Conservation (phyloP, 2,329 filamentous ascomycete genomes). For the Xylariaceae sp. region DNA sequence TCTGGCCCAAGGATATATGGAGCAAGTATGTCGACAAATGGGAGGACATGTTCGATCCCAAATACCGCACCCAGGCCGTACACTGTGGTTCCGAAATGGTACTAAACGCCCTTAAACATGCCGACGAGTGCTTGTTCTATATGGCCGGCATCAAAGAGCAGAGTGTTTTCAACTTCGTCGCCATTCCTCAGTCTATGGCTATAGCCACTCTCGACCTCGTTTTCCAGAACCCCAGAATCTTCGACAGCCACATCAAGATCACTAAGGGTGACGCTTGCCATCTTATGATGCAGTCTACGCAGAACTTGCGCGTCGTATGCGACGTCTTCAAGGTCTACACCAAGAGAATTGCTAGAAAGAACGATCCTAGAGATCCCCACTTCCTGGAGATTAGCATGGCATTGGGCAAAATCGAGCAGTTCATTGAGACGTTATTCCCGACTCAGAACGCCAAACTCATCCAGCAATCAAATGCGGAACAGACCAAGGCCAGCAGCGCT, state of each 20-base stretch:
- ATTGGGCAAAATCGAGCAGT: slow-evolving; percentile 91
- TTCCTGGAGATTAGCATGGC: slow-evolving; percentile 88
- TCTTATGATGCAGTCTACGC: slow-evolving; percentile 88
- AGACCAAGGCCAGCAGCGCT: slow-evolving; percentile 27
- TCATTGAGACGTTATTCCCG: slow-evolving; percentile 91
- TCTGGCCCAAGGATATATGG: slow-evolving; percentile 97
- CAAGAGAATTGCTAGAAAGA: slow-evolving; percentile 85
- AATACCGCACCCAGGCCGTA: slow-evolving; percentile 72
- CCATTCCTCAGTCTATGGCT: slow-evolving; percentile 95
- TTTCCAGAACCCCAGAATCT: slow-evolving; percentile 86
- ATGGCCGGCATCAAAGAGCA: slow-evolving; percentile 93
- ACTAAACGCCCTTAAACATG: slow-evolving; percentile 79
- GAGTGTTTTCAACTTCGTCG: slow-evolving; percentile 98
- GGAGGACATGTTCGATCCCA: slow-evolving; percentile 82
- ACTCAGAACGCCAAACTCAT: slow-evolving; percentile 67
- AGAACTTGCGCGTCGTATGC: slow-evolving; percentile 79
- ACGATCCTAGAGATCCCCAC: slow-evolving; percentile 87
- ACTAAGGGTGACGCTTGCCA: slow-evolving; percentile 90
- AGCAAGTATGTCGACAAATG: slow-evolving; percentile 88
- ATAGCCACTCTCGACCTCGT: slow-evolving; percentile 90
- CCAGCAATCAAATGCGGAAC: slow-evolving; percentile 38
- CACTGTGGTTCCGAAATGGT: slow-evolving; percentile 93
- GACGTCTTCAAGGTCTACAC: slow-evolving; percentile 76
- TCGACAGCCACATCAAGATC: slow-evolving; percentile 89
- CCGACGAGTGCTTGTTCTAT: slow-evolving; percentile 94